Evolutionary conservation across 176 grass and related monocot genomes (phyloP).

Genomic region (Triticum aestivum): DNA sequence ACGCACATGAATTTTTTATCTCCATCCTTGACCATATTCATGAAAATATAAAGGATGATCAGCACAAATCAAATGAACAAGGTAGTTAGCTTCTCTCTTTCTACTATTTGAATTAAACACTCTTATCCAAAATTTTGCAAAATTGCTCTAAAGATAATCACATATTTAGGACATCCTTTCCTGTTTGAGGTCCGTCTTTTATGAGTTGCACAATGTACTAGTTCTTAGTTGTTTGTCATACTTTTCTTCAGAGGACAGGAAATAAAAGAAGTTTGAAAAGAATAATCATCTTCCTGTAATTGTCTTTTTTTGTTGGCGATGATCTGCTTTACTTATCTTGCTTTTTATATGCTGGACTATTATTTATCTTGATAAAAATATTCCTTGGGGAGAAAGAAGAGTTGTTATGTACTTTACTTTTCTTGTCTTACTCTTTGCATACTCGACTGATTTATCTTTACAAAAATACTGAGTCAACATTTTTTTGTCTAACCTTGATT

Average conservation of each 20-base stretch:
- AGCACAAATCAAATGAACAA: slow-evolving; percentile 58
- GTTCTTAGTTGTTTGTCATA: slow-evolving; percentile 3
- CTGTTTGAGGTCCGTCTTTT: slow-evolving; percentile 2
- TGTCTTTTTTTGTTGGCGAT: not conserved
- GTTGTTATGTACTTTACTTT: not conserved
- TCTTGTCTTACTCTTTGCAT: not conserved
- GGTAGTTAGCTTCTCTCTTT: slow-evolving; percentile 45
- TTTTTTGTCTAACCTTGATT: slow-evolving; percentile 25
- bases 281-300: not conserved
- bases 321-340: not conserved
- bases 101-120: slow-evolving; percentile 24
- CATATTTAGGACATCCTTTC: not conserved
- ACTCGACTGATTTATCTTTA: not conserved
- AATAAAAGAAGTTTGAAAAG: not conserved
- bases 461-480: not conserved
- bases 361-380: not conserved
- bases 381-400: not conserved
- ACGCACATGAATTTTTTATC: slow-evolving; percentile 99
- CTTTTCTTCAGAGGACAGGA: not conserved
- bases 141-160: not conserved
- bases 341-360: slow-evolving; percentile 15
- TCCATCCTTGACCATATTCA: slow-evolving; percentile 97
- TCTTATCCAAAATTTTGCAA: not conserved
- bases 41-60: slow-evolving; percentile 87
- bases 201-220: not conserved